Percentiles rank a stretch among this genome's conserved stretches.
These are phyloP conservation scores for Diaporthe aspalathi DNA, from an alignment of 2,329 filamentous ascomycete genomes.

Conservation along the genomic window DNA sequence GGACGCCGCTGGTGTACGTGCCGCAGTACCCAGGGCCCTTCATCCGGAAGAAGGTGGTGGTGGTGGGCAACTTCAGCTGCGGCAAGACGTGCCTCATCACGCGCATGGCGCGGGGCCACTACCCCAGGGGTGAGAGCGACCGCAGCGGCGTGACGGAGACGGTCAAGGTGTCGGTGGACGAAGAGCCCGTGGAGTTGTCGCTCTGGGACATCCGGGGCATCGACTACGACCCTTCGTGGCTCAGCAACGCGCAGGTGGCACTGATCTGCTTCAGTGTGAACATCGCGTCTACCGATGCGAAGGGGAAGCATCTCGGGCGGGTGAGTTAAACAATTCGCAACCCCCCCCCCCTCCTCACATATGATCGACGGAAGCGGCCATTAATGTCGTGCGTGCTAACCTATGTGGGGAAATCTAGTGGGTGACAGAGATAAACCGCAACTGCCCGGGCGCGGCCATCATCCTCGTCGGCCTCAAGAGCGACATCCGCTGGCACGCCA, in stretches of 20 bases:
- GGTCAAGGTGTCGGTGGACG: slow-evolving; percentile 36
- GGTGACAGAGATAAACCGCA: slow-evolving; percentile 38
- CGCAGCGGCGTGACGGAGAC: slow-evolving; percentile 30
- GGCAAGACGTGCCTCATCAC: slow-evolving; percentile 39
- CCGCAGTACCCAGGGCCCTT: slow-evolving; percentile 35
- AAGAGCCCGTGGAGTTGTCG: slow-evolving; percentile 35
- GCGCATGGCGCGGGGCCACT: slow-evolving; percentile 36
- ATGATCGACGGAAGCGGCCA: too few species aligned
- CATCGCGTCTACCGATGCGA: slow-evolving; percentile 38
- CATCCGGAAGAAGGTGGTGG: slow-evolving; percentile 37
- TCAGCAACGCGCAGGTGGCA: slow-evolving; percentile 34
- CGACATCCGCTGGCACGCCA: slow-evolving; percentile 38
- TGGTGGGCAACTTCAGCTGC: slow-evolving; percentile 39
- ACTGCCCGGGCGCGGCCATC: slow-evolving; percentile 39
- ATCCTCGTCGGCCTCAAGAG: slow-evolving; percentile 39
- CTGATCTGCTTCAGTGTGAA: slow-evolving; percentile 39
- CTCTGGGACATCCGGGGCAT: slow-evolving; percentile 39
- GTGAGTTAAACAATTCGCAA: slow-evolving; percentile 1
- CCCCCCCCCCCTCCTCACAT: too few species aligned
- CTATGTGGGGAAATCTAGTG: slow-evolving; percentile 9
- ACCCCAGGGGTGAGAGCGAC: slow-evolving; percentile 30
- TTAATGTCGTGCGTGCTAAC: neutral
- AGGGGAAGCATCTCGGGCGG: slow-evolving; percentile 38
- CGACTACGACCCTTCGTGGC: slow-evolving; percentile 39
- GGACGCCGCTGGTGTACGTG: slow-evolving; percentile 35